These are phyloP conservation scores for Arabidopsis hybrid DNA, from an alignment of 441 rosid genomes.

Conservation along the genomic window DNA sequence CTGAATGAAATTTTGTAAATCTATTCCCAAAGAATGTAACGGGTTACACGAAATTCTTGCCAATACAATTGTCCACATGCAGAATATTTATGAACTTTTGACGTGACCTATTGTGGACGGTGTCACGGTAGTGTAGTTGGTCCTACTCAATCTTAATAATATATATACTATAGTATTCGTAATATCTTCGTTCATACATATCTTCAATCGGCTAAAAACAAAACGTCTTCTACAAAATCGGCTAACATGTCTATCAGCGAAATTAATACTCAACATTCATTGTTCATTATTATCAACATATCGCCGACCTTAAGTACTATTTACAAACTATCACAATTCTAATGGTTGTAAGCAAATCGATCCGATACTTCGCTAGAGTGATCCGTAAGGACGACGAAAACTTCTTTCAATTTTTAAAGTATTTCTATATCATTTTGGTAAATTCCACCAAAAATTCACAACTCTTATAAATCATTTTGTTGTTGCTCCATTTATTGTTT, in stretches of 20 bases:
- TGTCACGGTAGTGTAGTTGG: constrained; percentile 20
- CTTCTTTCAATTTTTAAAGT: background rate
- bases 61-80: constrained; percentile 39
- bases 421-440: background rate
- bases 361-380: background rate
- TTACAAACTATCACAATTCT: background rate
- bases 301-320: background rate
- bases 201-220: constrained; percentile 7
- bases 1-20: background rate
- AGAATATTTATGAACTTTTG: constrained; percentile 26
- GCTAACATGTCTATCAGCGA: background rate
- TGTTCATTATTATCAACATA: background rate
- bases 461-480: background rate
- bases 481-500: background rate
- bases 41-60: constrained; percentile 34
- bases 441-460: background rate
- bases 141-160: constrained; percentile 25
- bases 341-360: background rate
- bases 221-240: background rate
- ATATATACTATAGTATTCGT: background rate
- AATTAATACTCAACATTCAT: background rate
- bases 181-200: constrained; percentile 11
- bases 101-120: constrained; percentile 34
- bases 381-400: background rate
- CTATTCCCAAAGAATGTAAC: constrained; percentile 2